Evolutionary conservation across 1,284 basidiomycete genomes (phyloP), one percentile per base, ranked within the genome.

Genomic region (Cutaneotrichosporon cavernicola): DNA sequence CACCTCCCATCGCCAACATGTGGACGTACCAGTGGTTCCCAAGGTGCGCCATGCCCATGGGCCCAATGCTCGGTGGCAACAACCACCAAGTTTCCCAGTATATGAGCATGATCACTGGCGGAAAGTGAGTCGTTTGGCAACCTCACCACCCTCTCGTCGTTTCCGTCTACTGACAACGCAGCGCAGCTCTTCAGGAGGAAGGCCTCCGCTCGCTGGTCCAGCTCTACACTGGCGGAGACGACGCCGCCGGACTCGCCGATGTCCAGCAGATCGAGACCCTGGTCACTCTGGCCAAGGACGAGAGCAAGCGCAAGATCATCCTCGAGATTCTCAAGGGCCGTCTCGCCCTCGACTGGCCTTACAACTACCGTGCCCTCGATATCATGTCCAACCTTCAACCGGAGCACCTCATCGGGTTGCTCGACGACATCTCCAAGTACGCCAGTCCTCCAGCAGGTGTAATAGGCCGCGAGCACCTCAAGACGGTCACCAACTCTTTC

Each of bases 311-410:
- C 30, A 76, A 76, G 56, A 61, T 72, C 58, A 75, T 79, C 52
- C 65, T 76, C 66, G 72, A 69, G 1, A 74, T 76, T 0, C 38
- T 76, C 56, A 76, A 73, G 58, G 58, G 40, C 32, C 74, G 77
- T 22, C 68, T 79, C n/a, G 70, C 67, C n/a, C 65, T 73, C 4
- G 61, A 53, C 3, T 79, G 77, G 77, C 77, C 77, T 3, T 73
- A 72, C 69, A 74, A 75, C 63, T 77, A 76, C 70, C 76, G 76
- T 61, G 76, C 74, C 2, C 69, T 79, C 22, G 70, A 74, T n/a
- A 30, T 74, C 1, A 69, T 75, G 31, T 49, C 38, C 8, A 62
- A 68, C 40, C 67, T 76, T 65, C 73, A 74, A 3, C 62, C 60
- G 3, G 36, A 40, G 3, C 71, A 67, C 21, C 58, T 75, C n/a